Evolutionary conservation across 2,329 filamentous ascomycete species (phyloP), one percentile per base, ranked within the genome.

Genomic region (Cladophialophora carrionii): DNA sequence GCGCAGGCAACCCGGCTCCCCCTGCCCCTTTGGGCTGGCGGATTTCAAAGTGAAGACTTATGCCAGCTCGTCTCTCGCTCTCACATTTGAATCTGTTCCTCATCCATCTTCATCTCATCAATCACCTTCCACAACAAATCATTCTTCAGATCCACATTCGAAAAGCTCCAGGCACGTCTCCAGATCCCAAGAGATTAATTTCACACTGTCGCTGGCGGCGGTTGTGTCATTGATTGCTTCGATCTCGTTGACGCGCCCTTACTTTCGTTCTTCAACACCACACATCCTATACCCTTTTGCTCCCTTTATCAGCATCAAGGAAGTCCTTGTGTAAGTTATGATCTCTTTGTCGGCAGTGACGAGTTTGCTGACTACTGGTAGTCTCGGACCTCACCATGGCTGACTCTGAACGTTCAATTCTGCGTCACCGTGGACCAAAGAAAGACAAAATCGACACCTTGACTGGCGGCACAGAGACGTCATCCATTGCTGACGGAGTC

Each of bases 1-100:
- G 55, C 61, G 61, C 61, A 63, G 61, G 61, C 61, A 63, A 37
- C n/a, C 59, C 65, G 62, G 64, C 52, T 32, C 60, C 59, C 52
- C 57, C 63, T 66, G 58, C 62, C 37, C 14, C 37, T 62, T 63
- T 49, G 29, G 57, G 32, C 26, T 59, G 57, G 41, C 46, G 43
- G 24, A 20, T 48, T 43, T 59, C 37, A 37, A 24, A 26, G 57
- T 24, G 49, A 52, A 52, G 22, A 24, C 37, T 43, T 43, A 14
- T 6, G 17, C 17, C 37, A 43, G 37, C n/a, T 43, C 37, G n/a
- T 43, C 37, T 43, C 4, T 52, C 48, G 48, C 20, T 7, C 48
- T 26, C 48, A 43, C 37, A 4, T 52, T 52, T 20, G 12, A 12
- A 52, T 52, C 48, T 24, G 48, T 29, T 9, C 48, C 48, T 29